Evolutionary conservation across 768 basidiomycete species (phyloP).

Genomic region (Agaricus bisporus): DNA sequence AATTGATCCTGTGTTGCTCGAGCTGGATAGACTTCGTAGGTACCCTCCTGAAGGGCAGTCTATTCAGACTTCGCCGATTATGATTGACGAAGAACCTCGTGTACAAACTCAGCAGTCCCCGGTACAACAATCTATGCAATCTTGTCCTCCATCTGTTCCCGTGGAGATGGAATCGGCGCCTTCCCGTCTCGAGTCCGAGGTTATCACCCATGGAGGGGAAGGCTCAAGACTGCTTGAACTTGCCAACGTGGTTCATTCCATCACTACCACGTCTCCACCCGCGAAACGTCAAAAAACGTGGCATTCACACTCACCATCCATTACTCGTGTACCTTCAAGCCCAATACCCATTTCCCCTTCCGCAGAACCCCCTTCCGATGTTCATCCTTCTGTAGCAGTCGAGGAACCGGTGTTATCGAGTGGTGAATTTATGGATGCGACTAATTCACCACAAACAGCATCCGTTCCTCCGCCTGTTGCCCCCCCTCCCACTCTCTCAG

Average conservation of each 20-base stretch:
- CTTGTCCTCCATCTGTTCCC: not conserved
- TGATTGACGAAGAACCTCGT: not conserved
- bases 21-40: not conserved
- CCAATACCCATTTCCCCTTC: not conserved
- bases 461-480: not conserved
- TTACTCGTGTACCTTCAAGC: not conserved
- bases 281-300: conserved; percentile 1
- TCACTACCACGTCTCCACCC: not conserved
- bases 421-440: not conserved
- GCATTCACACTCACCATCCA: not conserved
- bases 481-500: not conserved
- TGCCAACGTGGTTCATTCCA: conserved; percentile 5
- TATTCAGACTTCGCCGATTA: not conserved
- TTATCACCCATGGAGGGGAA: not conserved
- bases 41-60: not conserved
- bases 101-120: not conserved
- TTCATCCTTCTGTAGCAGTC: not conserved
- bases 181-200: not conserved
- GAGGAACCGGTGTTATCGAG: not conserved
- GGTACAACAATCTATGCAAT: not conserved
- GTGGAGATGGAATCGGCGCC: not conserved
- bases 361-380: conserved; percentile 4
- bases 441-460: conserved; percentile 16
- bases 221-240: conserved; percentile 7
- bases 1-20: not conserved